These are phyloP conservation scores for Boletus edulis DNA, from an alignment of 768 basidiomycete species.

Conservation along the genomic window DNA sequence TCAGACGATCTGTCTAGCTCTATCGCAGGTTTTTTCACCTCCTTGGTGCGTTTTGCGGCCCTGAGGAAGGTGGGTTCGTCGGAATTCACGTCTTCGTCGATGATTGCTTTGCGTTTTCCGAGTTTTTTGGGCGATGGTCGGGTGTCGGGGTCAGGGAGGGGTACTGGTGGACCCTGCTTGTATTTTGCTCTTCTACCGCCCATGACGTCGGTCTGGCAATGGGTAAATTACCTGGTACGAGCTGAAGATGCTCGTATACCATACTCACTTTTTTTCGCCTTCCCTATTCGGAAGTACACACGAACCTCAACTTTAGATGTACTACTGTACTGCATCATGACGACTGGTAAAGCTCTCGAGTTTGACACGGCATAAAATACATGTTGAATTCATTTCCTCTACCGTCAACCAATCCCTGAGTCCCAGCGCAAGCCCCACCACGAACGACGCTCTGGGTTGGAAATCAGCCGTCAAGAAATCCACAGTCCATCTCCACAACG, in stretches of 20 bases:
- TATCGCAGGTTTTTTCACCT: slow-evolving; percentile 22
- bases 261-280: slow-evolving; percentile 20
- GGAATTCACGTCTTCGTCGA: slow-evolving; percentile 30
- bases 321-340: too few relatives aligned
- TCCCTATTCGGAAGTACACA: slow-evolving; percentile 21
- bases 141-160: slow-evolving; percentile 42
- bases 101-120: slow-evolving; percentile 71
- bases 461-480: slow-evolving; percentile 92
- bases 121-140: slow-evolving; percentile 50
- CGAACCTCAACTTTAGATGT: background rate
- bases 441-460: slow-evolving; percentile 84
- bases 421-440: slow-evolving; percentile 81
- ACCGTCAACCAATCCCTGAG: slow-evolving; percentile 67
- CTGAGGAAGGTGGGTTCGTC: slow-evolving; percentile 29
- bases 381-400: background rate
- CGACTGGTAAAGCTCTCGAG: too few relatives aligned
- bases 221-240: background rate
- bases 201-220: slow-evolving; percentile 43
- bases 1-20: slow-evolving; percentile 24
- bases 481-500: slow-evolving; percentile 64
- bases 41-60: slow-evolving; percentile 37
- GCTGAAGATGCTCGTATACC: background rate
- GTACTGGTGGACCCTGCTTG: slow-evolving; percentile 73
- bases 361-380: background rate
- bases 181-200: slow-evolving; percentile 84